Conservation (phyloP, 441 rosid genomes). For the Aquilaria agallochum region DNA sequence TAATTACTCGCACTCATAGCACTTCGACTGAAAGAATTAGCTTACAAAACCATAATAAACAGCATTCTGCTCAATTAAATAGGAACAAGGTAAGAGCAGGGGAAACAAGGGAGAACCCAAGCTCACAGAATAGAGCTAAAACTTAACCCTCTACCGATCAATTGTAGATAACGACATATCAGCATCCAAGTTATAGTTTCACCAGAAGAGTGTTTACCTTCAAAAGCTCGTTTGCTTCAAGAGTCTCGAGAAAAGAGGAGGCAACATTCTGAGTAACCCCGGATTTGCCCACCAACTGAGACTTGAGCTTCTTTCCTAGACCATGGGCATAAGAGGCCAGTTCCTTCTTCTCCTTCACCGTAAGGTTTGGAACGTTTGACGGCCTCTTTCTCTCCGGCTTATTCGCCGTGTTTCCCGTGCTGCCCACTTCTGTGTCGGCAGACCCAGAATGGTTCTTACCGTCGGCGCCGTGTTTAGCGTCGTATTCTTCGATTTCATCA, state of each 20-base stretch:
- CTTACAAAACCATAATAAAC: no score
- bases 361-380: conserved; percentile 32
- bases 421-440: conserved; percentile 13
- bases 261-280: conserved; percentile 72
- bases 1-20: no score
- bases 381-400: conserved; percentile 14
- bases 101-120: no score
- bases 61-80: no score
- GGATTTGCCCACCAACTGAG: conserved; percentile 78
- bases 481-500: conserved; percentile 18
- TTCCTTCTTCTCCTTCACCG: conserved; percentile 90
- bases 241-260: conserved; percentile 67
- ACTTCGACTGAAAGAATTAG: no score
- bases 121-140: no score
- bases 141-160: no score
- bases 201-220: conserved; percentile 40
- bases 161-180: no score
- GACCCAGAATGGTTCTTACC: neutral
- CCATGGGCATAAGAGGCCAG: conserved; percentile 85
- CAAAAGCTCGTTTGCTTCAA: conserved; percentile 86
- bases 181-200: no score
- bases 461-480: conserved; percentile 1
- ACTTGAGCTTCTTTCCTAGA: conserved; percentile 74
- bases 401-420: conserved; percentile 7
- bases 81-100: no score